Base-by-base conservation (phyloP, 1,284 basidiomycete species). In the Sphaerobolus stellatus region DNA sequence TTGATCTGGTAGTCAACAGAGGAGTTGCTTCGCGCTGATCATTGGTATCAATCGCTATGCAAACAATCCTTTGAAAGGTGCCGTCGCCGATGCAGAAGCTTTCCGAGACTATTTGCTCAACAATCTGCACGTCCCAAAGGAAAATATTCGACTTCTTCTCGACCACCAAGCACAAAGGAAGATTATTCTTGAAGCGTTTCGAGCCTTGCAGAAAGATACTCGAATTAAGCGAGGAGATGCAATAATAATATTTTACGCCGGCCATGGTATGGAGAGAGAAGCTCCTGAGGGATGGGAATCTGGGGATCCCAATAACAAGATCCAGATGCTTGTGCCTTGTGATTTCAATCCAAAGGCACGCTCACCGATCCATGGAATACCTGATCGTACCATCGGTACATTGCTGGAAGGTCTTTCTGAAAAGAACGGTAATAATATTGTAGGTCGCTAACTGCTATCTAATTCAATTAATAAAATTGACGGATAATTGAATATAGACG, bases 171-270 rank as follows among this genome's bases (percentile, higher is more conserved):
- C 84, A 1, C 82, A 84, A 4, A 82, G 83, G 61, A 69, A 71
- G 33, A 71, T 71, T 55, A 84, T 88, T 41, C 81, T 86, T 61
- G 74, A 81, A 59, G 69, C 65, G 2, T 81, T 88, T 62, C 77
- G 77, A 71, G 69, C 69, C 4, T 73, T 88, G 34, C 69, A 81
- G 58, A 78, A 80, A 62, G 86, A 88, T 61, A 68, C 77, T 11
- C 68, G 67, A 25, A 83, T 88, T 49, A 75, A 80, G 34, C 68
- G 66, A 27, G 84, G 79, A 16, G 84, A 88, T 56, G 80, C 84
- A 29, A 76, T 88, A 40, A 61, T 88, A 56, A 66, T 88, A 51
- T 88, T 84, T 61, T 88, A 84, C 61, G 82, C 86, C 31, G 84
- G 85, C 18, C 84, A 86, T 62, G 85, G 85, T 16, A 82, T 80